These are phyloP conservation scores for Colletotrichum sp. DNA, from an alignment of 2,329 filamentous ascomycete genomes.

Conservation along the genomic window DNA sequence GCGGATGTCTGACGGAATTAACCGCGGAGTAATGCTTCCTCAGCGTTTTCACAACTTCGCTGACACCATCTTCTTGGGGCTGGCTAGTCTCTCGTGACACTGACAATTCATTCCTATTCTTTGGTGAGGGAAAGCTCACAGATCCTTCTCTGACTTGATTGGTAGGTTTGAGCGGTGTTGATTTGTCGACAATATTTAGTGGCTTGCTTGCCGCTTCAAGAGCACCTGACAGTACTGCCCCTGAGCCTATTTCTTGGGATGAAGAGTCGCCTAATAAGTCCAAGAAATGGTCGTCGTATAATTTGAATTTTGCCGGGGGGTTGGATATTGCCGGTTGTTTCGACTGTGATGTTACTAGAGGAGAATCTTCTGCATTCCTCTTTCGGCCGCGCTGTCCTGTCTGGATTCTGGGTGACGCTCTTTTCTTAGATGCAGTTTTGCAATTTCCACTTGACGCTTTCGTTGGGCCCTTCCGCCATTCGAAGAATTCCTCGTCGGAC, in stretches of 20 bases:
- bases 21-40: neutral
- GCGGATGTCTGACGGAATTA: neutral
- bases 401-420: neutral
- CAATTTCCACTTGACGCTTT: neutral
- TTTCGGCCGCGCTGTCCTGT: neutral
- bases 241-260: neutral
- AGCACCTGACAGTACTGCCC: neutral
- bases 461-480: neutral
- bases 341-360: fast-evolving
- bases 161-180: neutral
- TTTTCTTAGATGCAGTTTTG: neutral
- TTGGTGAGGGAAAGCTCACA: neutral
- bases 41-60: neutral
- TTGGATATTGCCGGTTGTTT: neutral
- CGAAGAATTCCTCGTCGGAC: neutral
- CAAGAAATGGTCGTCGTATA: neutral
- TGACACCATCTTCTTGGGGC: neutral
- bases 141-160: neutral
- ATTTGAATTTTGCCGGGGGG: neutral
- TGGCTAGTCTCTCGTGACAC: neutral
- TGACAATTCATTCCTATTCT: neutral
- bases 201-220: neutral
- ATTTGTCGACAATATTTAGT: neutral
- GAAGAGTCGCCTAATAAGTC: neutral
- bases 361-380: neutral